Evolutionary conservation across 1,284 basidiomycete genomes (phyloP).

Genomic region (Leccinum huronense): DNA sequence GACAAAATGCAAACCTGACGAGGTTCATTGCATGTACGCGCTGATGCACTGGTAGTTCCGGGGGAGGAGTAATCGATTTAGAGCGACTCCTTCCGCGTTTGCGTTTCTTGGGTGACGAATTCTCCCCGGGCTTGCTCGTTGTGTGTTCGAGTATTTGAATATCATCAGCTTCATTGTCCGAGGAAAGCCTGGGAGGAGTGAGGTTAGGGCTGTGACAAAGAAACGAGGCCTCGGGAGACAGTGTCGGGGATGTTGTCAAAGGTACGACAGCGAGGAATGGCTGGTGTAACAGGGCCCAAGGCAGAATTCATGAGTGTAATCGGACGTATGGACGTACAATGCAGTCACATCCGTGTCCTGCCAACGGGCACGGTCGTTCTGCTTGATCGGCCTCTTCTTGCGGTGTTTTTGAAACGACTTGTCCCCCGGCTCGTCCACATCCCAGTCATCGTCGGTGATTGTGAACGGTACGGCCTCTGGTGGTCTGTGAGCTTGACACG

Average conservation of each 20-base stretch:
- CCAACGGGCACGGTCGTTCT: conserved; percentile 38
- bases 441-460: conserved; percentile 18
- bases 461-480: conserved; percentile 28
- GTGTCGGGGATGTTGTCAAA: background rate
- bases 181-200: conserved; percentile 33
- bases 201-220: conserved; percentile 14
- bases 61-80: conserved; percentile 71
- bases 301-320: background rate
- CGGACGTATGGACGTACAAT: conserved; percentile 29
- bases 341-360: conserved; percentile 29
- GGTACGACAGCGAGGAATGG: background rate
- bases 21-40: conserved; percentile 53
- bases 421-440: conserved; percentile 29
- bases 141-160: conserved; percentile 38
- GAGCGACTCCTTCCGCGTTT: conserved; percentile 59
- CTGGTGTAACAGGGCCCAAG: background rate
- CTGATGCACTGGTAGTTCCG: conserved; percentile 50
- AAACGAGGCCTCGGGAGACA: background rate
- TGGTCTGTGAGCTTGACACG: conserved; percentile 15
- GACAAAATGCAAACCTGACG: conserved; percentile 48
- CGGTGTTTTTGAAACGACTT: conserved; percentile 34
- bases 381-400: conserved; percentile 39
- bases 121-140: conserved; percentile 20
- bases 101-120: conserved; percentile 33
- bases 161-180: conserved; percentile 52